Conservation (phyloP, 495 filamentous ascomycete genomes). For the Penicillium paxilli region DNA sequence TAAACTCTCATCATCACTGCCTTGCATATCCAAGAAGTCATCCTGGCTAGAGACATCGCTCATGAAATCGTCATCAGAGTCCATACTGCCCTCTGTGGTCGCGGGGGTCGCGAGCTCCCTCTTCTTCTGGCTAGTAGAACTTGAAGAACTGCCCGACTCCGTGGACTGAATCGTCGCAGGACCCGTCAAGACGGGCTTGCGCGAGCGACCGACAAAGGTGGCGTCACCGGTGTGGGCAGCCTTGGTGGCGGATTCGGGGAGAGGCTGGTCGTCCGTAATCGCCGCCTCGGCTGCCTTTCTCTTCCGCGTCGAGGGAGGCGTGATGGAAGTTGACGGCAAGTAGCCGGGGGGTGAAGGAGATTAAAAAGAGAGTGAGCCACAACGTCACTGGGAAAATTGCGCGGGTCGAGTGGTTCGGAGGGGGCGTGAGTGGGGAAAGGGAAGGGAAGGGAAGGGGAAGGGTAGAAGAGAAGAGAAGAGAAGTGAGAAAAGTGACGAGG, state of each 20-base stretch:
- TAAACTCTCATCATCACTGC: constrained; percentile 76
- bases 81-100: constrained; percentile 64
- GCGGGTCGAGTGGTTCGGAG: constrained; percentile 9
- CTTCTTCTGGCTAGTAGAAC: constrained; percentile 12
- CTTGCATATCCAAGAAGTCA: constrained; percentile 62
- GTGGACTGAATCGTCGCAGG: constrained; percentile 6
- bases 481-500: too few species aligned
- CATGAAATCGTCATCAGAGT: constrained; percentile 96
- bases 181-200: constrained; percentile 7
- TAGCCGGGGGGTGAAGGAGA: constrained; percentile 9
- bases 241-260: constrained; percentile 38
- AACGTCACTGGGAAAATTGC: constrained; percentile 21
- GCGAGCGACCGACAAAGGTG: constrained; percentile 16
- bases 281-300: constrained; percentile 87
- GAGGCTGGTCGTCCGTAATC: constrained; percentile 45
- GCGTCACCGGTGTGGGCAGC: constrained; percentile 28
- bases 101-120: constrained; percentile 44
- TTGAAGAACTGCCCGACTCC: constrained; percentile 9
- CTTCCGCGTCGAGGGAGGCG: constrained; percentile 75
- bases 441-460: constrained; percentile 4
- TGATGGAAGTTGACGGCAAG: constrained; percentile 47
- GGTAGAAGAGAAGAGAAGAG: too few species aligned
- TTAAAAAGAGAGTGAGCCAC: constrained; percentile 9
- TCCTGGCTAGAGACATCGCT: constrained; percentile 80
- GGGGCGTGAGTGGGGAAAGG: constrained; percentile 20